These are phyloP conservation scores for Malassezia sympodialis DNA, from an alignment of 1,284 basidiomycete genomes.

Conservation along the genomic window DNA sequence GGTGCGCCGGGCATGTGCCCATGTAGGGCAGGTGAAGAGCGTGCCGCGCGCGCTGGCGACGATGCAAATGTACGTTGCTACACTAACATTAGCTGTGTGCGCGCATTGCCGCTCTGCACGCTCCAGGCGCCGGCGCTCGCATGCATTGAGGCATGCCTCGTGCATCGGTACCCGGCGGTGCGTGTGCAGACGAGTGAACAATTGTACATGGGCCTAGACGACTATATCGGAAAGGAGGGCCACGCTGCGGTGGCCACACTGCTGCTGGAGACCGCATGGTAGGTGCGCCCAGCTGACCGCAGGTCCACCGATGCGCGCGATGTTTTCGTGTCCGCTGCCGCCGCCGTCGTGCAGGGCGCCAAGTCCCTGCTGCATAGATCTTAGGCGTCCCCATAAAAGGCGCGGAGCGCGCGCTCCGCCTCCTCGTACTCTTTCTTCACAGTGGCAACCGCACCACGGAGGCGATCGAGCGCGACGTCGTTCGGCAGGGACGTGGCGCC, in stretches of 20 bases:
- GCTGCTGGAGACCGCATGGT: neutral
- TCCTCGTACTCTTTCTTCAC: slow-evolving; percentile 41
- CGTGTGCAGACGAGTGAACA: slow-evolving; percentile 14
- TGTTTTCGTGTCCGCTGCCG: neutral
- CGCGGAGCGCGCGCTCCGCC: slow-evolving; percentile 41
- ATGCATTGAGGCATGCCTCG: slow-evolving; percentile 1
- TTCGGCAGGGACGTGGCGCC: slow-evolving; percentile 26
- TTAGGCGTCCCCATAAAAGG: slow-evolving; percentile 44
- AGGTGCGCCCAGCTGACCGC: neutral
- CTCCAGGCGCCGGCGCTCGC: neutral
- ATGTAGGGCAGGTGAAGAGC: slow-evolving; percentile 4
- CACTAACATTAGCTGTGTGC: slow-evolving; percentile 1
- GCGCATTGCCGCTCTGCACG: neutral
- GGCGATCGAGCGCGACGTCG: slow-evolving; percentile 27
- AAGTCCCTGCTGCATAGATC: neutral
- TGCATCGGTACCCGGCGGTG: slow-evolving; percentile 12
- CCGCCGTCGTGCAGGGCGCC: neutral
- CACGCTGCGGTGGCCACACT: neutral
- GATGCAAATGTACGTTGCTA: slow-evolving; percentile 7
- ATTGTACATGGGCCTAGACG: slow-evolving; percentile 4
- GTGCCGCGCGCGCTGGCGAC: slow-evolving; percentile 5
- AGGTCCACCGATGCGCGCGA: neutral
- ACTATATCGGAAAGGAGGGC: neutral
- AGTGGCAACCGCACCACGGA: slow-evolving; percentile 24
- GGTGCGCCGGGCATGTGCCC: neutral